Percentiles rank a stretch among this genome's conserved stretches.
These are phyloP conservation scores for Astrothelium macrocarpum DNA, from an alignment of 495 filamentous ascomycete genomes.

Conservation along the genomic window DNA sequence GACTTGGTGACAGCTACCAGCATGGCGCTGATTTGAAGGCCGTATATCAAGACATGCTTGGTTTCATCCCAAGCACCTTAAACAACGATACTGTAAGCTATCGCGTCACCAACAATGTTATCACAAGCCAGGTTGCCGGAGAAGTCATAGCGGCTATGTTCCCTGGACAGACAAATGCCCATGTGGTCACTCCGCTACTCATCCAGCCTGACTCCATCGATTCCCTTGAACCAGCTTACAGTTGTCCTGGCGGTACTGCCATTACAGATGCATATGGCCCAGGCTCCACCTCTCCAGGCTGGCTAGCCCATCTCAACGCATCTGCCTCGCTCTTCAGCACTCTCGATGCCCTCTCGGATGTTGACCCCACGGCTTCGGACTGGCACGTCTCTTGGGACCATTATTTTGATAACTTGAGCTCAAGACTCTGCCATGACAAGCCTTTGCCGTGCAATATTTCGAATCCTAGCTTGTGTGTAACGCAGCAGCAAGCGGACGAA, in stretches of 20 bases:
- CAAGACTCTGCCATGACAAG: conserved; percentile 55
- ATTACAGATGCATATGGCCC: conserved; percentile 42
- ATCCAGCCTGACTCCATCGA: conserved; percentile 47
- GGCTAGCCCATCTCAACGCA: conserved; percentile 50
- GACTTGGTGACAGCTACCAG: conserved; percentile 54
- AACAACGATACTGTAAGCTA: conserved; percentile 38
- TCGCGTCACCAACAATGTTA: conserved; percentile 59
- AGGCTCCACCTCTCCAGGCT: conserved; percentile 36
- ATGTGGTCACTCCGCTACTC: conserved; percentile 33
- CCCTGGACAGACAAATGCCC: conserved; percentile 16
- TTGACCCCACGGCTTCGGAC: conserved; percentile 40
- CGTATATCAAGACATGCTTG: conserved; percentile 52
- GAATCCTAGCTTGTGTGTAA: conserved; percentile 45
- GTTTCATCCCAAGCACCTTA: conserved; percentile 45
- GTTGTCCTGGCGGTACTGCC: conserved; percentile 39
- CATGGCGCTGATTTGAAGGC: conserved; percentile 56
- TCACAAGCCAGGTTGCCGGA: conserved; percentile 61
- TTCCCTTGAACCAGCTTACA: conserved; percentile 54
- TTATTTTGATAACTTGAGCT: conserved; percentile 65
- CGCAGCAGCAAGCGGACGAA: conserved; percentile 42
- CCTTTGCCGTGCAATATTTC: conserved; percentile 49
- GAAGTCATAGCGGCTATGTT: conserved; percentile 56
- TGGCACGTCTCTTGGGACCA: conserved; percentile 60
- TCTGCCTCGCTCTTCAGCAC: conserved; percentile 39
- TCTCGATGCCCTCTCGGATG: conserved; percentile 52